These are phyloP conservation scores for Sugiyamaella novakii DNA, from an alignment of 1,139 yeast genomes.

Conservation along the genomic window DNA sequence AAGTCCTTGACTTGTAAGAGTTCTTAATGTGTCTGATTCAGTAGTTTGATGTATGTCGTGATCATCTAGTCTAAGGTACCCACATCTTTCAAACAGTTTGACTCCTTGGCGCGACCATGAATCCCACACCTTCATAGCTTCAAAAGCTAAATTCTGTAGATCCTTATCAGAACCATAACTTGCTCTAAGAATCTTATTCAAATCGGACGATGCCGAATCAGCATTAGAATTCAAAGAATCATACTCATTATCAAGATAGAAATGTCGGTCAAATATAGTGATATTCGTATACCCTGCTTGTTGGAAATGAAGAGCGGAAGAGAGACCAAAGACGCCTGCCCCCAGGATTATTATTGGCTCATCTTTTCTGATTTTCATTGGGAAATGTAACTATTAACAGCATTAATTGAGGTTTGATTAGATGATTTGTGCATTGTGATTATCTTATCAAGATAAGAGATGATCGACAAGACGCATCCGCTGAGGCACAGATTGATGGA, in stretches of 20 bases:
- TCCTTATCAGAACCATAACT: slow-evolving; percentile 44
- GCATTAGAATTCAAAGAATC: slow-evolving; percentile 43
- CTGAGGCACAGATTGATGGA: no score
- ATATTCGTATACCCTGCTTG: slow-evolving; percentile 29
- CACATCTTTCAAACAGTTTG: slow-evolving; percentile 21
- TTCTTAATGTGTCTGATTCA: slow-evolving; percentile 18
- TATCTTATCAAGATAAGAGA: no score
- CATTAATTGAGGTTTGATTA: no score
- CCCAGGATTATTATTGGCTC: slow-evolving; percentile 44
- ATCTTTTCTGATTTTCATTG: neutral
- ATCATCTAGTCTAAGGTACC: slow-evolving; percentile 18
- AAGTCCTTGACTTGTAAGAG: slow-evolving; percentile 20
- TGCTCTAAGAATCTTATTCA: slow-evolving; percentile 47
- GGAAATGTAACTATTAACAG: no score
- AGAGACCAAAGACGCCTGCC: slow-evolving; percentile 52
- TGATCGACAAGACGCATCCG: no score
- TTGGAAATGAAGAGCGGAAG: slow-evolving; percentile 46
- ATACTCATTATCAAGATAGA: slow-evolving; percentile 19
- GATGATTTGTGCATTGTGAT: no score
- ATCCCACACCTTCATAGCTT: slow-evolving; percentile 43
- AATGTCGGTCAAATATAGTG: slow-evolving; percentile 41
- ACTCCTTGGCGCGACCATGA: slow-evolving; percentile 19
- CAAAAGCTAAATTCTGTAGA: slow-evolving; percentile 45
- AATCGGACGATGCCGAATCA: slow-evolving; percentile 46
- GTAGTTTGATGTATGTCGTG: slow-evolving; percentile 20